Evolutionary conservation across 768 basidiomycete species (phyloP), one percentile per base, ranked within the genome.

Genomic region (Ramaria rubella): DNA sequence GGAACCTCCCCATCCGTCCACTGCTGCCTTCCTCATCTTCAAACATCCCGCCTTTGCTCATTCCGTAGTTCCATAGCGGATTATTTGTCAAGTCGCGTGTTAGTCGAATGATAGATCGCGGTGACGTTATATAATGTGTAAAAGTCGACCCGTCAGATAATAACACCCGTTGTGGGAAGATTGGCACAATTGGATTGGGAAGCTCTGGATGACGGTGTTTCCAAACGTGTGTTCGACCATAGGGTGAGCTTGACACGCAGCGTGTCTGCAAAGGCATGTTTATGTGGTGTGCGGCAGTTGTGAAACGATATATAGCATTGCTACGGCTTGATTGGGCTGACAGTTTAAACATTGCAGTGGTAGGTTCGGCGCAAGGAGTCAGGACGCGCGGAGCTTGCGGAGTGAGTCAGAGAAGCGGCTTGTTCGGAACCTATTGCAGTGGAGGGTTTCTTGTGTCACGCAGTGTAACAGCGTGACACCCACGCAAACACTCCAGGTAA

Each of bases 21-120:
- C 83, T 81, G 48, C 81, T 80, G 50, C 81, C 82, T 59, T 74
- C 81, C 65, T 89, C 88, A 59, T 87, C 87, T 61, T 83, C 83
- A 49, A 73, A 84, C 67, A 1, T 74, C 40, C 78, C 82, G 57
- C 74, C 74, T 24, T 77, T 72, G 60, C 76, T 75, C 58, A 77
- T 72, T 3, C 81, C 79, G 2, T 86, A 81, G 65, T 90, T 88
- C 87, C 88, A 96, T 5, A 91, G 70, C 1, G 93, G 89, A 64
- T 93, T 85, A 68, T 93, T 96, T 15, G 88, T 90, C 49, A 89
- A 85, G 64, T 95, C 93, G 40, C 92, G 83, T 19, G 92, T 89
- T 46, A 94, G 76, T 34, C 84, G 81, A 45, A 91, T 79, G 34
- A 81, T 69, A 3, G 86, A 85, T 5, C 83, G 84, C 0, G 94